Evolutionary conservation across 768 basidiomycete species (phyloP).

Genomic region (Amanita rimosa): DNA sequence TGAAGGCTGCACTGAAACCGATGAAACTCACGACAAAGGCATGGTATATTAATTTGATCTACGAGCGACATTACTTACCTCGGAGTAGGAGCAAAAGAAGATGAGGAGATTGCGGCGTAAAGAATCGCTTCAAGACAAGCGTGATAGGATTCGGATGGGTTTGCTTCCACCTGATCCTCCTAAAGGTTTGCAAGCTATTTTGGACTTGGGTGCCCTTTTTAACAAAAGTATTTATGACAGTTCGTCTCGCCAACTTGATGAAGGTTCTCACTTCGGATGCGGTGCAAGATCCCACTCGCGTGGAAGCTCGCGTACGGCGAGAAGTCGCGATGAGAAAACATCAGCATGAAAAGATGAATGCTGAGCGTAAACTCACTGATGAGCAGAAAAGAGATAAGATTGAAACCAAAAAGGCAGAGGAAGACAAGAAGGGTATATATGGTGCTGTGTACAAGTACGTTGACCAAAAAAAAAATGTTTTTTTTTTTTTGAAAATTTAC

Average conservation of each 20-base stretch:
- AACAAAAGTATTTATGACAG: slow-evolving; percentile 24
- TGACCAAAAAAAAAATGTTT: not conserved
- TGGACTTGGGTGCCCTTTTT: slow-evolving; percentile 1
- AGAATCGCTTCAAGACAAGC: slow-evolving; percentile 86
- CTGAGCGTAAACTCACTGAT: slow-evolving; percentile 82
- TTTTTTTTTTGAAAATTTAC: no score
- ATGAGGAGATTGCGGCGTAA: slow-evolving; percentile 84
- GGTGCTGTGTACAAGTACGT: slow-evolving; percentile 90
- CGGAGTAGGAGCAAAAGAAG: slow-evolving; percentile 87
- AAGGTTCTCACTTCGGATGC: slow-evolving; percentile 95
- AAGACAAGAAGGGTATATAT: slow-evolving; percentile 75
- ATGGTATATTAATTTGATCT: not conserved
- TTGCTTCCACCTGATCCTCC: slow-evolving; percentile 90
- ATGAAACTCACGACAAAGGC: slow-evolving; percentile 92
- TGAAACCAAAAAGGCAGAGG: slow-evolving; percentile 76
- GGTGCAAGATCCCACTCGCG: slow-evolving; percentile 93
- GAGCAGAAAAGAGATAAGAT: slow-evolving; percentile 84
- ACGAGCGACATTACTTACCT: slow-evolving; percentile 10
- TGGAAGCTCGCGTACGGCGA: slow-evolving; percentile 88
- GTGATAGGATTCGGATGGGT: slow-evolving; percentile 93
- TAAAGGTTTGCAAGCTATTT: slow-evolving; percentile 48
- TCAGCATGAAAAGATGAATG: slow-evolving; percentile 88
- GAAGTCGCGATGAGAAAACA: slow-evolving; percentile 89
- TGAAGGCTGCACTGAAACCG: slow-evolving; percentile 65
- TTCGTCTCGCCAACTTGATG: slow-evolving; percentile 93